phyloP scores from a whole-genome alignment of 371 early-diverging fungal species.

The Rhizopus delemar region DNA sequence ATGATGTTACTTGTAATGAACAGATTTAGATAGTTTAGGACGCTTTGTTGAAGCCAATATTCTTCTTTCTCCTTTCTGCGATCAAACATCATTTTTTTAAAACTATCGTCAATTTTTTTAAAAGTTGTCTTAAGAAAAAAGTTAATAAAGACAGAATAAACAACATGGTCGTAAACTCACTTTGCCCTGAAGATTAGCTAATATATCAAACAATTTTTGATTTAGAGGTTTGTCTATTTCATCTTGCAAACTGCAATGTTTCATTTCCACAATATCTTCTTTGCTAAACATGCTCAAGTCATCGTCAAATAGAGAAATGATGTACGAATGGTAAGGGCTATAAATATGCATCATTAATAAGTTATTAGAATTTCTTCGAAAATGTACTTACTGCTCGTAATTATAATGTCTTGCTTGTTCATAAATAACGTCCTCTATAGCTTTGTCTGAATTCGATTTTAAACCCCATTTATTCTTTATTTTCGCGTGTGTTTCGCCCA shows the following conservation, averaged over 20 bases:
- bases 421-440: conserved; percentile 5
- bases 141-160: conserved; percentile 3
- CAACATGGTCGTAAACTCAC: conserved; percentile 4
- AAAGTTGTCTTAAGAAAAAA: conserved; percentile 8
- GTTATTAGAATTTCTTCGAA: conserved; percentile 3
- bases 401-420: conserved; percentile 1
- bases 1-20: conserved; percentile 14
- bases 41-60: conserved; percentile 21
- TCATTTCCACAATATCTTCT: conserved; percentile 2
- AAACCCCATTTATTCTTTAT: too few species aligned
- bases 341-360: conserved; percentile 5
- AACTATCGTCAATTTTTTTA: conserved; percentile 4
- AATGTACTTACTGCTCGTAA: conserved; percentile 6
- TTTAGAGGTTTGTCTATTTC: conserved; percentile 6
- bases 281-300: conserved; percentile 5
- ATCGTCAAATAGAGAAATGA: conserved; percentile 3
- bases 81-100: conserved; percentile 8
- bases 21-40: conserved; percentile 13
- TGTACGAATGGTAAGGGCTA: not conserved
- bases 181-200: conserved; percentile 4
- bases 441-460: too few species aligned
- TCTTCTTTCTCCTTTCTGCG: conserved; percentile 13
- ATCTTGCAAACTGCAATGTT: not conserved
- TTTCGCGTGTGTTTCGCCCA: too few species aligned
- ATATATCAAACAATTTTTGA: conserved; percentile 4